Percentiles rank a stretch among this genome's conserved stretches.
phyloP scores from a whole-genome alignment of 2,329 filamentous ascomycete species.

The Polytolypa hystricis region DNA sequence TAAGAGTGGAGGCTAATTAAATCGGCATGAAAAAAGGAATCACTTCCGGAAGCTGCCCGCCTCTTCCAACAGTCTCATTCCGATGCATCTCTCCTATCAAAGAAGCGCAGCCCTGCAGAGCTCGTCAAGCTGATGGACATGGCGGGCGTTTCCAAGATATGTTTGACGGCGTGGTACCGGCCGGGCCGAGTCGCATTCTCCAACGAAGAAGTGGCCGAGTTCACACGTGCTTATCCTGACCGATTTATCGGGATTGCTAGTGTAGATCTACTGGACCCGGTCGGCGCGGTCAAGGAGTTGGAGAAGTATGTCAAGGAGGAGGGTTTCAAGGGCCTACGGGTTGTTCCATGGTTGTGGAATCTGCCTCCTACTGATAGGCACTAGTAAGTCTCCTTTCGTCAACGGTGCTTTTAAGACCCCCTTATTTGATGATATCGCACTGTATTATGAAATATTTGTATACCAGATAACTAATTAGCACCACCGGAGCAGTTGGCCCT shows the following conservation, averaged over 20 bases:
- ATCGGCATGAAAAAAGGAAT: neutral
- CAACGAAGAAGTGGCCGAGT: conserved; percentile 15
- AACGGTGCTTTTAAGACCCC: neutral
- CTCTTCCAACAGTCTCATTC: conserved; percentile 1
- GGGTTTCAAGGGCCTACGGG: conserved; percentile 16
- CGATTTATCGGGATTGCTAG: conserved; percentile 18
- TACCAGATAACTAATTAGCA: too few relatives aligned
- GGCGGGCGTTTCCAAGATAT: conserved; percentile 13
- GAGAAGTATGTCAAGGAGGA: conserved; percentile 18
- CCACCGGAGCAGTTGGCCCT: conserved; percentile 15
- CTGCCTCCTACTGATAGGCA: conserved; percentile 17
- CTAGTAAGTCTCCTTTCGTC: conserved; percentile 11
- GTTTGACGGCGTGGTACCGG: conserved; percentile 14
- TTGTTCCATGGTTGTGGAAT: conserved; percentile 20
- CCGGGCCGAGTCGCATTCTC: conserved; percentile 14
- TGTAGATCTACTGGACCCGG: conserved; percentile 17
- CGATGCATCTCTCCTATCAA: neutral
- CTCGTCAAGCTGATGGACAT: conserved; percentile 14
- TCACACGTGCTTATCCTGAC: conserved; percentile 15
- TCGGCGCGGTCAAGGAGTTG: conserved; percentile 16
- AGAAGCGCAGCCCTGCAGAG: conserved; percentile 11
- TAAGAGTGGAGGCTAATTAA: too few relatives aligned
- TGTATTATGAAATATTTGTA: too few relatives aligned
- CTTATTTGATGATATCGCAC: too few relatives aligned
- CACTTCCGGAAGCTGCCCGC: neutral